These are phyloP conservation scores for Euphorbia celastroides DNA, from an alignment of 441 rosid species.

Conservation along the genomic window DNA sequence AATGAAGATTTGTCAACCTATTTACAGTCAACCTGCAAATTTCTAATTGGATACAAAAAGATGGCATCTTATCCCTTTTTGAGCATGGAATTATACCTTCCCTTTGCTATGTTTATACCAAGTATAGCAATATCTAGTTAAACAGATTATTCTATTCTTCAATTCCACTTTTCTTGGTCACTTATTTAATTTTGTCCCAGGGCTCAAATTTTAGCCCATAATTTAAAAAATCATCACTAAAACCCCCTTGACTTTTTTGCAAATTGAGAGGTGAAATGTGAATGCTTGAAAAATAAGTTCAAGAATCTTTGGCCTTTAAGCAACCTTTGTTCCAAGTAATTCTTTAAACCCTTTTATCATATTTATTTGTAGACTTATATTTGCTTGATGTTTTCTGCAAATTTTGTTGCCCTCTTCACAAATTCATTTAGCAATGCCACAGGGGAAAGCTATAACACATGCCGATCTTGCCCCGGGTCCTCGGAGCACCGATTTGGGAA, in stretches of 20 bases:
- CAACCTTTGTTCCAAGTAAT: constrained; percentile 91
- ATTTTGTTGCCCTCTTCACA: not conserved
- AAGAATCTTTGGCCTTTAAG: constrained; percentile 83
- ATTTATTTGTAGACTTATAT: not conserved
- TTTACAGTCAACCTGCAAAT: not conserved
- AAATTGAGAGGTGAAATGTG: constrained; percentile 26
- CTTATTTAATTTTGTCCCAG: not conserved
- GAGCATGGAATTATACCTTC: constrained; percentile 13
- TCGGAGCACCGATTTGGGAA: constrained; percentile 49
- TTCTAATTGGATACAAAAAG: not conserved
- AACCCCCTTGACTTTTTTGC: no score
- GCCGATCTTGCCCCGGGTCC: constrained; percentile 69
- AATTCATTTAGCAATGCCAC: constrained; percentile 32
- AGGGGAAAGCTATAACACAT: constrained; percentile 66
- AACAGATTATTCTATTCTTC: constrained; percentile 1
- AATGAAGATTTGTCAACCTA: not conserved
- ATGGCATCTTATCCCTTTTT: constrained; percentile 2
- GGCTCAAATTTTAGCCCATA: not conserved
- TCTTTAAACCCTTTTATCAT: constrained; percentile 27
- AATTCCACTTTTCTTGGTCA: not conserved
- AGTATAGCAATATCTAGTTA: not conserved
- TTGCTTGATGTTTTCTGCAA: not conserved
- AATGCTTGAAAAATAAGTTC: constrained; percentile 32
- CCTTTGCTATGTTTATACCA: constrained; percentile 11
- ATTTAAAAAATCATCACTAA: not conserved